Evolutionary conservation across 768 basidiomycete species (phyloP).

Genomic region (Panus rudis): DNA sequence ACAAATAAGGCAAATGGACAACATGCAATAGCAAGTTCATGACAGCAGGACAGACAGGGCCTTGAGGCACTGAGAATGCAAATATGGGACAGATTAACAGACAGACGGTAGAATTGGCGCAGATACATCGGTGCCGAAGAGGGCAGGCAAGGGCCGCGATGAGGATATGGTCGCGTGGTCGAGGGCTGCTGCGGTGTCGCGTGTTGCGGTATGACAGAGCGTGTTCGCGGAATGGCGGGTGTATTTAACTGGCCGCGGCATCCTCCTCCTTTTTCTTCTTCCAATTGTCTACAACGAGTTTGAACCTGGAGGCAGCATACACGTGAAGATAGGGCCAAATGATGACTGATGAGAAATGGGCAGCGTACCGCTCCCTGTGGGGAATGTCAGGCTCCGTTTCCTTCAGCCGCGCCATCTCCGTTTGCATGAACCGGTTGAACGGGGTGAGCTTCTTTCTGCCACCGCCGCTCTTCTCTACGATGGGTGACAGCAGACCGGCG

Average conservation of each 20-base stretch:
- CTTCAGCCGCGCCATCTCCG: constrained; percentile 74
- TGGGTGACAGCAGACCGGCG: background rate
- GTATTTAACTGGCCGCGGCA: background rate
- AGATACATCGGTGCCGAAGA: no score
- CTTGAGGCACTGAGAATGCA: no score
- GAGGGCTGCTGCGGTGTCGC: no score
- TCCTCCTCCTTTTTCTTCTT: constrained; percentile 67
- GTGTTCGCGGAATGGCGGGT: no score
- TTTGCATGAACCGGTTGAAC: constrained; percentile 79
- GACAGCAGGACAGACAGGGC: no score
- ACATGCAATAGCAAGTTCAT: no score
- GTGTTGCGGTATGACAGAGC: no score
- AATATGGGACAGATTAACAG: no score
- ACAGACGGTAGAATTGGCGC: no score
- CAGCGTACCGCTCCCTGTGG: constrained; percentile 64
- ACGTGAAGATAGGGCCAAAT: constrained; percentile 6
- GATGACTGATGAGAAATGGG: background rate
- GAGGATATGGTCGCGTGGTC: background rate
- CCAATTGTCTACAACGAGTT: constrained; percentile 71
- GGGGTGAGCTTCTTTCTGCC: constrained; percentile 59
- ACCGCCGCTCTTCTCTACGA: constrained; percentile 40
- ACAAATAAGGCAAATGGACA: no score
- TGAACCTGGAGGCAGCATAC: constrained; percentile 33
- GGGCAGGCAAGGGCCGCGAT: background rate
- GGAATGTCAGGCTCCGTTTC: constrained; percentile 63